Base-by-base conservation (phyloP, 2,329 filamentous ascomycete genomes). In the Aspergillus melleus region DNA sequence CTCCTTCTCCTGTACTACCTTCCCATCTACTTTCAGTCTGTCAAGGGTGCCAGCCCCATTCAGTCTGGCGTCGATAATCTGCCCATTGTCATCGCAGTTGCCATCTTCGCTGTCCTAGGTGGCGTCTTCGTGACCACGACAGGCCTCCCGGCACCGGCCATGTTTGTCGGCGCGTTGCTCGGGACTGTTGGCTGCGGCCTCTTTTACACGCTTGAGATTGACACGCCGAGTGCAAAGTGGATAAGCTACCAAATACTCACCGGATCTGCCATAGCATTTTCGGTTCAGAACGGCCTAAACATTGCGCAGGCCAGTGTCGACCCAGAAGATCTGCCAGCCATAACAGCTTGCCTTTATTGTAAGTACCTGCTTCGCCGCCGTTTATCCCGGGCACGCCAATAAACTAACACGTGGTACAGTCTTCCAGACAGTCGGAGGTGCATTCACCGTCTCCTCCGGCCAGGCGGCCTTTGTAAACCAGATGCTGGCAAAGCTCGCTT, bases 21-120 rank as follows among this genome's bases (percentile, higher is more conserved):
- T 0, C 80, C 80, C 44, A 79, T 81, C 54, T 82, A 80, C 64
- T 82, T 83, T 68, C 79, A 83, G 62, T 68, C 66, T 6, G 68
- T 80, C 36, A 56, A 68, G 4, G 66, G 68, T 49, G 67, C 66
- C 12, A 71, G 63, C 9, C 70, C 80, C 0, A 67, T 71, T 11
- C 55, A 66, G 24, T 76, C 73, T 3, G 80, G 80, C 4, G 70
- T 83, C 11, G 67, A 72, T 32, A 80, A 79, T 54, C 62, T 82
- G 11, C 74, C 79, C n/a, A 64, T 80, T 14, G 73, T 82, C 3
- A 59, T 81, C 4, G 66, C 68, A 2, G 57, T 67, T n/a, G 64
- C 65, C 16, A 61, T 78, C 20, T 67, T 64, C 51, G 68, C 69
- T 2, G 57, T 74, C 44, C 32, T 65, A 12, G 62, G 66, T 4